These are phyloP conservation scores for Cutaneotrichosporon arboriforme DNA, from an alignment of 1,284 basidiomycete genomes.

Conservation along the genomic window DNA sequence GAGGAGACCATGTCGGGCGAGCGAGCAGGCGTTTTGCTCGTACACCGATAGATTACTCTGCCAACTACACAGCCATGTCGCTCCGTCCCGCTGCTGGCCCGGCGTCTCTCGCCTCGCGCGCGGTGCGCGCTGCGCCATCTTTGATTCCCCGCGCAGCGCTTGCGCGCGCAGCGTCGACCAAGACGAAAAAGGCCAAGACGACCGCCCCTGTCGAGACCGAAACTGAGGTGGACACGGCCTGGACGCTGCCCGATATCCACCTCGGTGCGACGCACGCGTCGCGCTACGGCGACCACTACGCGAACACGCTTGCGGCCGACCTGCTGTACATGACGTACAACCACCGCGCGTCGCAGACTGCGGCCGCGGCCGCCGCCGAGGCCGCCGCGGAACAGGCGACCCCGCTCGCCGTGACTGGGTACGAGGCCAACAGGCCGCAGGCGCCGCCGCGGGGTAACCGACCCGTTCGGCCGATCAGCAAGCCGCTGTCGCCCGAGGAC, in stretches of 20 bases:
- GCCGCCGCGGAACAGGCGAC: constrained; percentile 5
- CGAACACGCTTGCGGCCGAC: constrained; percentile 73
- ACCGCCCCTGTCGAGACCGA: background rate
- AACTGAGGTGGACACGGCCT: constrained; percentile 10
- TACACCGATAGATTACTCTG: background rate
- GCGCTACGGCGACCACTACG: constrained; percentile 79
- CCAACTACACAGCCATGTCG: constrained; percentile 11
- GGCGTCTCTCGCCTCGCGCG: constrained; percentile 7
- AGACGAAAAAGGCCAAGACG: background rate
- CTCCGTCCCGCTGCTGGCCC: constrained; percentile 16
- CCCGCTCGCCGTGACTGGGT: constrained; percentile 36
- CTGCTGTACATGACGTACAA: constrained; percentile 94
- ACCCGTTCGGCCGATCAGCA: constrained; percentile 39
- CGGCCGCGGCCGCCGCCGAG: constrained; percentile 7
- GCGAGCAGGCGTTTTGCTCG: constrained; percentile 2
- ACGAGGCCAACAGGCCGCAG: constrained; percentile 46
- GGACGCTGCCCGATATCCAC: constrained; percentile 38
- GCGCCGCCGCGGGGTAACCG: constrained; percentile 42
- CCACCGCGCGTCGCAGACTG: constrained; percentile 52
- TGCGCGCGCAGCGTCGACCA: constrained; percentile 12
- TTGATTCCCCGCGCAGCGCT: no score
- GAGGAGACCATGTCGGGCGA: background rate
- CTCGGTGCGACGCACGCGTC: constrained; percentile 61
- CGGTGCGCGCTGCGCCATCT: constrained; percentile 1
- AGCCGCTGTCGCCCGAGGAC: constrained; percentile 58